A percentile compares a stretch with the other conserved stretches of the same genome.
Evolutionary conservation across 306 rosid genomes (phyloP).

Genomic region (Alnus rubra): DNA sequence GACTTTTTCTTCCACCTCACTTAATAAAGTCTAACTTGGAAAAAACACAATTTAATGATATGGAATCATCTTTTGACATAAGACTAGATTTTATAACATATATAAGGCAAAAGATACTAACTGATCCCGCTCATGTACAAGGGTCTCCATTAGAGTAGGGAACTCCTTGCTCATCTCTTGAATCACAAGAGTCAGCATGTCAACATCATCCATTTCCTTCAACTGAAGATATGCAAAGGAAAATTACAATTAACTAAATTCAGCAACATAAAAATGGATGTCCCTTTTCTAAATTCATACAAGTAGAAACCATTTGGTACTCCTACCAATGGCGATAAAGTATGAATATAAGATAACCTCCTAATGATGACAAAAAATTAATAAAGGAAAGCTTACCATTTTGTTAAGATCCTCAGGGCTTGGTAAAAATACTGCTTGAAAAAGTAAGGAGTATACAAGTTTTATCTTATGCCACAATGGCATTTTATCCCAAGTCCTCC

Average conservation of each 20-base stretch:
- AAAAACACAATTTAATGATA: neutral
- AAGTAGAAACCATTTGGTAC: neutral
- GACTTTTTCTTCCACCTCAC: neutral
- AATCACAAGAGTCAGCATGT: slow-evolving; percentile 83
- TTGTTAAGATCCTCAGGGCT: slow-evolving; percentile 71
- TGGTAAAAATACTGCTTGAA: slow-evolving; percentile 83
- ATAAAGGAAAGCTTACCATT: slow-evolving; percentile 55
- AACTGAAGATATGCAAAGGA: slow-evolving; percentile 54
- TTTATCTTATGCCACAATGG: slow-evolving; percentile 91
- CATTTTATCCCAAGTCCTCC: slow-evolving; percentile 94
- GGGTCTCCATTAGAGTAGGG: slow-evolving; percentile 95
- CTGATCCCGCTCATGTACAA: slow-evolving; percentile 94
- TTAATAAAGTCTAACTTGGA: neutral
- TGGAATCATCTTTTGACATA: slow-evolving; percentile 12
- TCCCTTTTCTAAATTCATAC: slow-evolving; percentile 7
- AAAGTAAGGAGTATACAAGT: slow-evolving; percentile 62
- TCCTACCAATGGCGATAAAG: neutral
- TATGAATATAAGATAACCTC: neutral
- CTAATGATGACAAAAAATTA: slow-evolving; percentile 22
- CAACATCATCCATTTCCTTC: slow-evolving; percentile 89
- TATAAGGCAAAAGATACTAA: slow-evolving; percentile 40
- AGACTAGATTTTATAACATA: slow-evolving; percentile 15
- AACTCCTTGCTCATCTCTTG: slow-evolving; percentile 92
- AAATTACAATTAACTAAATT: slow-evolving; percentile 25
- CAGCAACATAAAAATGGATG: slow-evolving; percentile 1